These are phyloP conservation scores for Hypoxylon sp. DNA, from an alignment of 2,329 filamentous ascomycete genomes.

Conservation along the genomic window DNA sequence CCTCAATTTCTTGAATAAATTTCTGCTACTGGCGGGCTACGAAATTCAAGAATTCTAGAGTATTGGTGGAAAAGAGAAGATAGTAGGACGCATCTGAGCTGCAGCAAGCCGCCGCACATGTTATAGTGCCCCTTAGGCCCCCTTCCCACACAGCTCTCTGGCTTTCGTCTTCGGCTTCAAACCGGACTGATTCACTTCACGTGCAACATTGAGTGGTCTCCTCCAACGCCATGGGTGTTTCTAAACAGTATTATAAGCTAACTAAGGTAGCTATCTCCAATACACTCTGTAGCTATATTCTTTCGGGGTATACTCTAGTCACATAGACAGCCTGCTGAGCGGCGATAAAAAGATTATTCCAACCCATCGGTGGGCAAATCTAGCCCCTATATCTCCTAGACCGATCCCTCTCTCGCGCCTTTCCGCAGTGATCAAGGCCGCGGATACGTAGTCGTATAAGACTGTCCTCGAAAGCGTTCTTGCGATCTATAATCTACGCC, in stretches of 20 bases:
- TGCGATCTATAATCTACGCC: not conserved
- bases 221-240: too few relatives aligned
- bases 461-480: not conserved
- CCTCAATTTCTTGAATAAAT: not conserved
- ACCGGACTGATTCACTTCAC: not conserved
- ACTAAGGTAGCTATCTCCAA: too few relatives aligned
- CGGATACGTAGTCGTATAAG: not conserved
- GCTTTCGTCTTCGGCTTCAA: not conserved
- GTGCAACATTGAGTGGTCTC: not conserved
- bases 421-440: not conserved
- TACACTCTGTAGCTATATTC: too few relatives aligned
- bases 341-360: too few relatives aligned
- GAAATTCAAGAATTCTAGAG: not conserved
- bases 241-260: too few relatives aligned
- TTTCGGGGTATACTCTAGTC: too few relatives aligned
- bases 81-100: not conserved
- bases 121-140: not conserved
- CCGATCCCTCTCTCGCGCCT: not conserved
- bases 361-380: not conserved
- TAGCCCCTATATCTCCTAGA: not conserved
- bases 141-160: not conserved
- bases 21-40: not conserved
- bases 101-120: not conserved
- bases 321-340: not conserved
- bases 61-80: slow-evolving; percentile 3